Evolutionary conservation across 2,329 filamentous ascomycete genomes (phyloP), one percentile per base, ranked within the genome.

Genomic region (Trichoderma simmonsii): DNA sequence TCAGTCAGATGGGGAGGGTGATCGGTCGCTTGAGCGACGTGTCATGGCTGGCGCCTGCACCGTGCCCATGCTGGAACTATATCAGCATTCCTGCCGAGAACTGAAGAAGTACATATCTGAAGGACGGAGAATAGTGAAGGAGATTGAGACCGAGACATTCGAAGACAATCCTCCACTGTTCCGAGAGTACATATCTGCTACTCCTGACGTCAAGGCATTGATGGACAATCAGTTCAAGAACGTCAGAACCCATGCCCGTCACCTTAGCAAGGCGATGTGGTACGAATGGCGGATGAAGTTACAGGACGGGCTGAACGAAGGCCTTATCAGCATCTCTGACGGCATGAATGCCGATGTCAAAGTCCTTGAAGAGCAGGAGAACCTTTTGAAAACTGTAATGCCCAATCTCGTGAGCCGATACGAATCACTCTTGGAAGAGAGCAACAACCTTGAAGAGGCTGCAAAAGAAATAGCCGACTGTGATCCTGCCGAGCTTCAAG

Each of bases 211-310:
- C 79, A 94, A 93, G 78, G 83, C 89, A 4, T 86, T 97, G 67
- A 97, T 99, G 91, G 95, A 99, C 83, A 96, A 93, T 75, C 95
- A 98, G 79, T 96, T 99, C 85, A 96, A 97, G 81, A 98, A 98
- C 78, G 92, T 97, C 81, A 98, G 98, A 84, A 95, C 94, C 0
- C 93, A 97, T 80, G 94, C 95, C 18, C 89, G 96, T 30, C 86
- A 98, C 15, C 85, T 95, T 66, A 98, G 95, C 83, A 98, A 98
- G 80, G 94, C 93, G 71, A 95, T 96, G 85, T 99, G 96, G 96
- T 99, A 99, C 80, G 92, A 95, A 78, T 99, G 96, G 96, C 91
- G 96, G 54, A 95, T 93, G 86, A 95, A 96, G 77, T 87, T 98
- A 28, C 90, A 94, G 71, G 83, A 91, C 74, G 92, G 93, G 21